Evolutionary conservation across 768 basidiomycete species (phyloP), one percentile per base, ranked within the genome.

Genomic region (Phylloporus sp.): DNA sequence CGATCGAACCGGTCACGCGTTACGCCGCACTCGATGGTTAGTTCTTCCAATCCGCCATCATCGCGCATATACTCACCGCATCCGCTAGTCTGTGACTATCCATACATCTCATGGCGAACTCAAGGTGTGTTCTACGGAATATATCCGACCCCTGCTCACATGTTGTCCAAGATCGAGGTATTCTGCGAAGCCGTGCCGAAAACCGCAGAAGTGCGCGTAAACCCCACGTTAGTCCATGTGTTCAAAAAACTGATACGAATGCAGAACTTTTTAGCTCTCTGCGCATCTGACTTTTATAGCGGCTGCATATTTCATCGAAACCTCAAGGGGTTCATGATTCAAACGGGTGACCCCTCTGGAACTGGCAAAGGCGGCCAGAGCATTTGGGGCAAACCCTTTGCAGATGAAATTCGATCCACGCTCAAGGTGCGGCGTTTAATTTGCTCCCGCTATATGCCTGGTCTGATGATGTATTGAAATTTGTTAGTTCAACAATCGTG

Each of bases 101-200:
- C 86, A 97, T 66, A 97, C 94, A 0, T 80, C 85, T n/a, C 85
- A 85, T 59, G 94, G 94, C 15, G 95, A 98, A 50, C 75, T 98
- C 68, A 98, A 97, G 81, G 92, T 90, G 58, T 38, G 68, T 44
- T 49, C 24, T 32, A 28, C n/a, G 9, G n/a, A 21, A 9, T 11
- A 1, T 8, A 11, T 26, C 10, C 13, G 37, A 38, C 26, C 6
- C 9, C 33, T 35, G 27, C 36, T 33, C 44, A 36, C 29, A 38
- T 42, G 15, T 36, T 28, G 31, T 46, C 6, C 38, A 63, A 97
- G 93, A 82, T 98, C 51, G 96, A 99, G 69, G 64, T 99, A 11
- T 98, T 98, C 70, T 98, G 96, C 65, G 96, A 99, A 69, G 85
- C 95, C 6, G 88, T 92, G 17, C 96, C 96, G 20, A 91, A 92